A percentile compares a stretch with the other conserved stretches of the same genome.
Conservation (phyloP, 2,329 filamentous ascomycete genomes). For the Ophioceras dolichostomum region DNA sequence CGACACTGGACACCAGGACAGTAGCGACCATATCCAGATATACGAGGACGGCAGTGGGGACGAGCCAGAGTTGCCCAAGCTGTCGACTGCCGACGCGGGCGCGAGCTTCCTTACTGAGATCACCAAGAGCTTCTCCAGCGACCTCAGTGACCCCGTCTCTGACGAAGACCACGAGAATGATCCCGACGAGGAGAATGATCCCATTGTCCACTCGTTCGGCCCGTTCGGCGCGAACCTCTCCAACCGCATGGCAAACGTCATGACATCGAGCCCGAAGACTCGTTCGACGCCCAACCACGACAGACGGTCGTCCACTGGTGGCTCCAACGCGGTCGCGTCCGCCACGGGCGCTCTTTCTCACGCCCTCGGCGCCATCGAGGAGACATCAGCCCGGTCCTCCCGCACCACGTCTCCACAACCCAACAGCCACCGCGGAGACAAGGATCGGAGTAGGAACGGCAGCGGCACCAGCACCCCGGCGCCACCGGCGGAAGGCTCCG, state of each 20-base stretch:
- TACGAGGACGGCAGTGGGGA: conserved; percentile 58
- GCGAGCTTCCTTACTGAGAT: conserved; percentile 38
- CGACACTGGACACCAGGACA: conserved; percentile 14
- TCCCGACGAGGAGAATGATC: conserved; percentile 88
- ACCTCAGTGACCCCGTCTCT: conserved; percentile 35
- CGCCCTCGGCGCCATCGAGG: not conserved
- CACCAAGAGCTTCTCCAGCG: conserved; percentile 43
- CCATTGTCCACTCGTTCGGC: conserved; percentile 82
- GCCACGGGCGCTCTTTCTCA: not conserved
- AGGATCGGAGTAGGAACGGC: not conserved
- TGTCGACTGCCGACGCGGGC: conserved; percentile 13
- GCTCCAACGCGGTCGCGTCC: not conserved
- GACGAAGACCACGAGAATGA: conserved; percentile 62
- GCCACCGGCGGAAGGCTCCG: conserved; percentile 5
- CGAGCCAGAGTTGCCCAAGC: conserved; percentile 31
- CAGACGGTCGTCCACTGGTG: conserved; percentile 1
- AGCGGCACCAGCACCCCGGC: conserved; percentile 1
- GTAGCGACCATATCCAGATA: conserved; percentile 43
- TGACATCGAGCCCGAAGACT: conserved; percentile 51
- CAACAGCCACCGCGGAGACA: not conserved
- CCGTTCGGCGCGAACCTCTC: conserved; percentile 80
- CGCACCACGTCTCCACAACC: not conserved
- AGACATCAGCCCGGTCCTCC: not conserved
- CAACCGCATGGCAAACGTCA: conserved; percentile 69
- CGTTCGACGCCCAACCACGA: not conserved